Evolutionary conservation across 2,329 filamentous ascomycete species (phyloP), one percentile per base, ranked within the genome.

Genomic region (Claviceps sp.): DNA sequence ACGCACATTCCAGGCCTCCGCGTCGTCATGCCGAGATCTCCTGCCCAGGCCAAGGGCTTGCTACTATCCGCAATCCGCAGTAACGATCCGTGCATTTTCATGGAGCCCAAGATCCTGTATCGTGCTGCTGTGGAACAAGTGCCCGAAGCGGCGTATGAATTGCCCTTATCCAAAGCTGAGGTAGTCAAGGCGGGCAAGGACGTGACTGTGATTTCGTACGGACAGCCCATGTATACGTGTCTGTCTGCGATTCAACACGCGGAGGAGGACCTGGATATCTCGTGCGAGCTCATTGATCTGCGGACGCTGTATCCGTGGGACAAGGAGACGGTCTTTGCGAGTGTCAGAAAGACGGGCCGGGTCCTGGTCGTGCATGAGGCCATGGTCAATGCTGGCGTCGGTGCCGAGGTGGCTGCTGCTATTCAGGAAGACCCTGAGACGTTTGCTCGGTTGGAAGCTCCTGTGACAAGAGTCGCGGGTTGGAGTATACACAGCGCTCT

Each of bases 81-180:
- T 76, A 87, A 88, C 55, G 90, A 96, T 65, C 90, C 90, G 0
- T 88, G 91, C 55, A 74, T 96, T 50, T 95, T 96, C 68, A 83
- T 96, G 83, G 90, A 96, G 65, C 90, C 90, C 45, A 96, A 96
- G 71, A 86, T 93, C 46, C 73, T 96, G 13, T 96, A 96, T 66
- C 83, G 90, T 20, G 89, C 90, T 0, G 87, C 90, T 0, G 87
- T 95, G 29, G 90, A 96, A 67, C 87, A 95, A 65, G 90, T 96
- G 1, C 90, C 90, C 0, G 79, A 82, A 1, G 84, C 81, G 22
- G 72, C 86, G 3, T 96, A 93, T 65, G 81, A 82, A n/a, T 76
- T 96, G 14, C 88, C 89, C 0, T 74, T 96, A 11, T 88, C 83
- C 59, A 91, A 88, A 65, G 90, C 90, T 0, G 89, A 96, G 64